Evolutionary conservation across 345 rosid species (phyloP).

Genomic region (Melaleuca quinquenervia): DNA sequence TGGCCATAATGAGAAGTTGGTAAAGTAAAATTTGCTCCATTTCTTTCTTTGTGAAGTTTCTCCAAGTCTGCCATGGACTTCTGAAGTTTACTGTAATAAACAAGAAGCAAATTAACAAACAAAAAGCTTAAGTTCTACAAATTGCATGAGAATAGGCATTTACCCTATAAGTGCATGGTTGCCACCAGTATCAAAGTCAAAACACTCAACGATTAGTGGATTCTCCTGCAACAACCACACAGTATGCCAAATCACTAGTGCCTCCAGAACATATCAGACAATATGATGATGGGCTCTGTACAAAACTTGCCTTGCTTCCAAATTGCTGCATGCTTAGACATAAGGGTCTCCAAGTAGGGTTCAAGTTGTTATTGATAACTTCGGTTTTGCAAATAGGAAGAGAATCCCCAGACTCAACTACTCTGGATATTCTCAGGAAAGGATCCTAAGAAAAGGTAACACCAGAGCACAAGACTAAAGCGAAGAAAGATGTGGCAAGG

Average conservation of each 20-base stretch:
- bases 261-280: not conserved
- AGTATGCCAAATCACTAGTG: not conserved
- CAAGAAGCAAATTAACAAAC: not conserved
- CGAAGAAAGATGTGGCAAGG: not conserved
- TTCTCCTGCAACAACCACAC: constrained; percentile 33
- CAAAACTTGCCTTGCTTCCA: constrained; percentile 67
- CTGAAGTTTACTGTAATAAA: constrained; percentile 41
- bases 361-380: constrained; percentile 52
- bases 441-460: constrained; percentile 43
- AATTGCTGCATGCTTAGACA: constrained; percentile 66
- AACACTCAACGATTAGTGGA: constrained; percentile 69
- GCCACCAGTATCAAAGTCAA: constrained; percentile 68
- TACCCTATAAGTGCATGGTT: constrained; percentile 70
- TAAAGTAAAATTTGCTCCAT: constrained; percentile 34
- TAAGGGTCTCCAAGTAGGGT: constrained; percentile 63
- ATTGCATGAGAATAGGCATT: not conserved
- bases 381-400: constrained; percentile 72
- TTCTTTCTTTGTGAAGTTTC: constrained; percentile 35
- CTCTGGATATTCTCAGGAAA: constrained; percentile 68
- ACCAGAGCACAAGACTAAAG: not conserved
- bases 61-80: constrained; percentile 60
- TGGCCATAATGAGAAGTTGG: constrained; percentile 22
- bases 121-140: not conserved
- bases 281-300: not conserved
- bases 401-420: constrained; percentile 36